These are phyloP conservation scores for Camellia japonica DNA, from an alignment of 148 eudicot genomes.

Conservation along the genomic window DNA sequence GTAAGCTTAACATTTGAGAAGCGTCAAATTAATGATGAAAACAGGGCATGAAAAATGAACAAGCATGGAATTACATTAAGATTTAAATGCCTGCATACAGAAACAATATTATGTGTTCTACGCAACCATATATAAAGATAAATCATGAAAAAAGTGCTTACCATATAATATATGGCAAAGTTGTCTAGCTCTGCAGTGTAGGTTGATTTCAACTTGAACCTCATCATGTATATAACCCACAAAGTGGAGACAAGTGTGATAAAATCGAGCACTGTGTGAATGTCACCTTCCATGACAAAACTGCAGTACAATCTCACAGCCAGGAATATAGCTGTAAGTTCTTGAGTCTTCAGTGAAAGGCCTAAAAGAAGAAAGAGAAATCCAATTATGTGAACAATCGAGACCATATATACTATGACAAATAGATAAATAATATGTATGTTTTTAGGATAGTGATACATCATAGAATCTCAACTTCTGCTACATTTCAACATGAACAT, in stretches of 20 bases:
- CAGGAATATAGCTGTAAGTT: constrained; percentile 72
- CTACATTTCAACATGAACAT: not conserved
- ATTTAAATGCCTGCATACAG: not conserved
- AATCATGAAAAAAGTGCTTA: constrained; percentile 21
- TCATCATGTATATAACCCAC: constrained; percentile 94
- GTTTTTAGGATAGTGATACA: not conserved
- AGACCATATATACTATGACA: not conserved
- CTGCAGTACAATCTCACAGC: constrained; percentile 50
- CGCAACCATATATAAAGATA: not conserved
- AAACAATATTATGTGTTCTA: not conserved
- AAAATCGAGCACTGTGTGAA: constrained; percentile 62
- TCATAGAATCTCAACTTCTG: not conserved
- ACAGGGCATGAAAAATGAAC: not conserved
- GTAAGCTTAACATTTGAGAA: not conserved
- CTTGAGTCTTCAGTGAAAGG: constrained; percentile 79
- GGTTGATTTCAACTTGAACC: constrained; percentile 62
- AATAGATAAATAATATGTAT: not conserved
- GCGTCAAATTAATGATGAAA: not conserved
- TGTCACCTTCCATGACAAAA: constrained; percentile 49
- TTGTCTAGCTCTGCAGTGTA: constrained; percentile 66
- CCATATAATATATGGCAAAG: constrained; percentile 66
- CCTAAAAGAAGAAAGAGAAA: constrained; percentile 37
- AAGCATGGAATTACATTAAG: not conserved
- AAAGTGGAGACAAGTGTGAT: constrained; percentile 56
- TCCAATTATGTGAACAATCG: not conserved